Conservation (phyloP, 2,329 filamentous ascomycete species). For the Hymenoscyphus albidus region DNA sequence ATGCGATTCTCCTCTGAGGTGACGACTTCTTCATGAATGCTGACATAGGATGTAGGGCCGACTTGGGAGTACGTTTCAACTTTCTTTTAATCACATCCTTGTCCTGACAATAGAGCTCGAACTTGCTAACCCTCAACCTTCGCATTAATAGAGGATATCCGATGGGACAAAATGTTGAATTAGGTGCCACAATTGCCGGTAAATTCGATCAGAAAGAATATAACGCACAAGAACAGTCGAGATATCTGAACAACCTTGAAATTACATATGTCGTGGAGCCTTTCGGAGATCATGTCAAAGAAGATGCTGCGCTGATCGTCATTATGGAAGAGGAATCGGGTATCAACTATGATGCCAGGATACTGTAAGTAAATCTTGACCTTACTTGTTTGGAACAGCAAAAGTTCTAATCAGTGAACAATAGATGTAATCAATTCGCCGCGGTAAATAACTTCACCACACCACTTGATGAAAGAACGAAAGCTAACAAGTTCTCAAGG, state of each 20-base stretch:
- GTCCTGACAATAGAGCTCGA: neutral
- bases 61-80: no score
- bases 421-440: constrained; percentile 68
- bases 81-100: neutral
- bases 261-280: neutral
- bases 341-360: neutral
- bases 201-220: neutral
- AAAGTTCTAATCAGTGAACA: constrained; percentile 29
- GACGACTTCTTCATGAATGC: neutral
- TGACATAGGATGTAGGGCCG: neutral
- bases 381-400: constrained; percentile 34
- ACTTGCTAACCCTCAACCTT: neutral
- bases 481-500: constrained; percentile 5
- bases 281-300: constrained; percentile 6
- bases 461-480: neutral
- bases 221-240: neutral
- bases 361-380: neutral
- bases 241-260: neutral
- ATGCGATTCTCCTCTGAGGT: neutral
- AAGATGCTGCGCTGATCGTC: neutral
- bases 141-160: neutral
- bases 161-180: neutral
- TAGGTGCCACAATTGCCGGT: neutral
- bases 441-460: constrained; percentile 43
- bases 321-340: neutral